These are phyloP conservation scores for Suhomyces vadensis DNA, from an alignment of 805 yeast genomes.

Conservation along the genomic window DNA sequence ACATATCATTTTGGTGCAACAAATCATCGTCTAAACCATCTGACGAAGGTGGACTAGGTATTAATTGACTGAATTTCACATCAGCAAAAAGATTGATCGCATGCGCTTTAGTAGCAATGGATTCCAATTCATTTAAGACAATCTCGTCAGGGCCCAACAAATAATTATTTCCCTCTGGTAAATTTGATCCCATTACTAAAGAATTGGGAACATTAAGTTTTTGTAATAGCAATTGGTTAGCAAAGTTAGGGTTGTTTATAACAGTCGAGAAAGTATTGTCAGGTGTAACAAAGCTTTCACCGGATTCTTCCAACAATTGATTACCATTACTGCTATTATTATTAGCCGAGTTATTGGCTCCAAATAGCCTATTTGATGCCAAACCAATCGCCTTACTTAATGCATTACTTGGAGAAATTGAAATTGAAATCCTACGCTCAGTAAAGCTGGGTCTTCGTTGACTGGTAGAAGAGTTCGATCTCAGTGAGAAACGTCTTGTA, in stretches of 20 bases:
- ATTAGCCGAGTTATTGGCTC: constrained; percentile 26
- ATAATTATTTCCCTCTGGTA: neutral
- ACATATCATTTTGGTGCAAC: constrained; percentile 39
- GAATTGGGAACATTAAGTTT: constrained; percentile 34
- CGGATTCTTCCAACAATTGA: constrained; percentile 13
- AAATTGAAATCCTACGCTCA: constrained; percentile 64
- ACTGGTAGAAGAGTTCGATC: constrained; percentile 50
- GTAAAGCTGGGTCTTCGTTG: constrained; percentile 62
- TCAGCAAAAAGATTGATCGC: constrained; percentile 88
- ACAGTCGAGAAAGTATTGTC: constrained; percentile 19
- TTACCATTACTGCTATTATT: constrained; percentile 10
- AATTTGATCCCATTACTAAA: constrained; percentile 14
- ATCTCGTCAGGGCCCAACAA: constrained; percentile 31
- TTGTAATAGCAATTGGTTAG: constrained; percentile 36
- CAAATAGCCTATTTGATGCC: constrained; percentile 87
- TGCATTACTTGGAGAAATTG: constrained; percentile 83
- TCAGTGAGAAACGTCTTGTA: constrained; percentile 38
- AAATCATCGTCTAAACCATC: constrained; percentile 39
- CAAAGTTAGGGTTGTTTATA: constrained; percentile 33
- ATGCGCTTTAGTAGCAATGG: constrained; percentile 85
- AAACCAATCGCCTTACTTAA: constrained; percentile 82
- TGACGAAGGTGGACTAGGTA: constrained; percentile 67
- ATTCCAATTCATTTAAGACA: constrained; percentile 56
- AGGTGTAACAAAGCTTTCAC: constrained; percentile 7
- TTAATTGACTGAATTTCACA: constrained; percentile 81